These are phyloP conservation scores for Chionographis japonica DNA, from an alignment of 106 monocot species.

Conservation along the genomic window DNA sequence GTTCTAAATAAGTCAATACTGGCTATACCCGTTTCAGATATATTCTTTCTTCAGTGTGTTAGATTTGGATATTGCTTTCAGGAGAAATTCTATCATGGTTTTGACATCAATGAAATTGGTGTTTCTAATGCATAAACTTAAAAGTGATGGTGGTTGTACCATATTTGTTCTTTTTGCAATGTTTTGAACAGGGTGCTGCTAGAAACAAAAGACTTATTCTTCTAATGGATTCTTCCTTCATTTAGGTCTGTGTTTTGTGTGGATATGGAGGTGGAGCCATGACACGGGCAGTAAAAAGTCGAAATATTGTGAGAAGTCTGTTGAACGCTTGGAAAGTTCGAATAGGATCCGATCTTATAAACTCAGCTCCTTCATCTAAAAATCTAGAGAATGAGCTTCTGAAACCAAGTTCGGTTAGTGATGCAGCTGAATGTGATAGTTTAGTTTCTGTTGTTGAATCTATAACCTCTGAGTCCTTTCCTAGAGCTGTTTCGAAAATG, in stretches of 20 bases:
- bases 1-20: too few relatives aligned
- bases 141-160: too few relatives aligned
- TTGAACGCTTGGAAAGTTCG: slow-evolving; percentile 49
- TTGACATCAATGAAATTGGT: too few relatives aligned
- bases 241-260: slow-evolving; percentile 84
- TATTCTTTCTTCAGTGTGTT: too few relatives aligned
- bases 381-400: neutral
- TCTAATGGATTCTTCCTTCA: slow-evolving; percentile 4
- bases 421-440: slow-evolving; percentile 17
- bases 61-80: too few relatives aligned
- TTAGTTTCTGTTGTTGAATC: slow-evolving; percentile 11
- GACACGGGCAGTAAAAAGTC: slow-evolving; percentile 68
- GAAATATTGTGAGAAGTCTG: slow-evolving; percentile 61
- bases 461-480: slow-evolving; percentile 1
- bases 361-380: slow-evolving; percentile 15
- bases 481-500: neutral
- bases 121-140: too few relatives aligned
- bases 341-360: slow-evolving; percentile 3
- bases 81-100: too few relatives aligned
- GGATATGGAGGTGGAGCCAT: slow-evolving; percentile 93
- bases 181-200: neutral
- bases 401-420: slow-evolving; percentile 9
- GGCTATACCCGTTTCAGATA: too few relatives aligned
- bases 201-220: neutral
- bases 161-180: neutral